Evolutionary conservation across 2,329 filamentous ascomycete genomes (phyloP).

Genomic region (Colletotrichum eremochloae): DNA sequence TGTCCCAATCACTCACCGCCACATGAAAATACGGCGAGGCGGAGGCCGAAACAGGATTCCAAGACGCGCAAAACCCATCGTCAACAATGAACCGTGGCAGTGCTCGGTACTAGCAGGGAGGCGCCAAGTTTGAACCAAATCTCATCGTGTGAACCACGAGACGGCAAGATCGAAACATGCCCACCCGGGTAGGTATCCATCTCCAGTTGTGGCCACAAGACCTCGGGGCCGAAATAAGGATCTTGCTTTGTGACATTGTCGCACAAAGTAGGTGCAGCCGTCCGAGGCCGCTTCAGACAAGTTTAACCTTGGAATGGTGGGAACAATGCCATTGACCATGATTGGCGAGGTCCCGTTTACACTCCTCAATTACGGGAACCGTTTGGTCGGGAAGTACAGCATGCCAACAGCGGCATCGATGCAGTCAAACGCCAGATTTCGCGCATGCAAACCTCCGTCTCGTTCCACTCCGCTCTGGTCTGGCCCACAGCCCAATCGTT

Average conservation of each 20-base stretch:
- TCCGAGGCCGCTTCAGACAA: slow-evolving; percentile 40
- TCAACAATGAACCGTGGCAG: slow-evolving; percentile 4
- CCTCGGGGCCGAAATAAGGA: slow-evolving; percentile 30
- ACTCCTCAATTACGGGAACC: slow-evolving; percentile 39
- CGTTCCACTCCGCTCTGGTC: slow-evolving; percentile 23
- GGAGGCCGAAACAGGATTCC: neutral
- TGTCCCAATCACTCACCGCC: slow-evolving; percentile 29
- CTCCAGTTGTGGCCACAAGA: neutral
- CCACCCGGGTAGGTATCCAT: slow-evolving; percentile 6
- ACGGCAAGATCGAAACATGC: slow-evolving; percentile 12
- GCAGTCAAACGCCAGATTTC: slow-evolving; percentile 47
- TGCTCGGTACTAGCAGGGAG: neutral
- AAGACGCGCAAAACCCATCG: slow-evolving; percentile 2
- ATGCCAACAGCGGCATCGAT: slow-evolving; percentile 44
- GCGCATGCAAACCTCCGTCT: slow-evolving; percentile 42
- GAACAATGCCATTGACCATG: slow-evolving; percentile 40
- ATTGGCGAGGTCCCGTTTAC: slow-evolving; percentile 44
- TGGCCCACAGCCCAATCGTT: slow-evolving; percentile 18
- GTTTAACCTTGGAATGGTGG: slow-evolving; percentile 36
- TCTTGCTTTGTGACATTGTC: slow-evolving; percentile 30
- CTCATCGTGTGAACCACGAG: slow-evolving; percentile 16
- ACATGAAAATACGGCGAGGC: slow-evolving; percentile 11
- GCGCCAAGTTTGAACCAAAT: slow-evolving; percentile 9
- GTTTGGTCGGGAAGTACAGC: slow-evolving; percentile 44
- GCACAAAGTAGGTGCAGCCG: slow-evolving; percentile 36